Base-by-base conservation (phyloP, 1,139 yeast species). In the Debaryomycetaceae sp. region DNA sequence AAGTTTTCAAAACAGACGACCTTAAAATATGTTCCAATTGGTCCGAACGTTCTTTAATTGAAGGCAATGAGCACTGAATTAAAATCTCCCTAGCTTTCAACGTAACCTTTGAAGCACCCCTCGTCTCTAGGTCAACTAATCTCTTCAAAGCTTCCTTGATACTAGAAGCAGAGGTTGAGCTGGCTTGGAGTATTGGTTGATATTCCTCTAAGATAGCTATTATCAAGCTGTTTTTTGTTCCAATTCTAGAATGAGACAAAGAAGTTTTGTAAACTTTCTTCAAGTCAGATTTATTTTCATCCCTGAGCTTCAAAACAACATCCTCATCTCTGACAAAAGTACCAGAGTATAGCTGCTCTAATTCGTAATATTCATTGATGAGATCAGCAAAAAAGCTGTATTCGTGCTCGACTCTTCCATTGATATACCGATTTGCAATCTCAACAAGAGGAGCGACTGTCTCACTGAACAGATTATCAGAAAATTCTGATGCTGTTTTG, bases 21-120 rank as follows among this genome's bases (percentile, higher is more conserved):
- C 91, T 82, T 65, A 92, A 78, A 54, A 92, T 92, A 63, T 91
- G 98, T 67, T 92, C 98, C 59, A 92, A 78, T 71, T 94, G 98
- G 60, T 91, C 97, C 18, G 96, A 85, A 70, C 98, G 84, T 70
- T 92, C 98, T 64, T 87, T 83, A 49, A 89, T 83, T 5, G 98
- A 89, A 35, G 99, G 98, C 66, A 92, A 75, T 32, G 98, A 88
- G 61, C 97, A 91, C 72, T 91, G 96, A 55, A 92, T 92, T 56
- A 92, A 79, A 48, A 92, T 86, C 68, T 94, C 99, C 63, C 98
- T 83, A 1, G 97, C 97, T 64, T 88, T 89, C 58, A 92, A 75
- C n/a, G 96, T 87, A 40, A 92, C 97, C 73, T 91, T 92, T 28
- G 95, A 92, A 36, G 96, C 82, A 13, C 87, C 80, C 61, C 96